Conservation (phyloP, 768 basidiomycete species). For the Lentinula boryana region DNA sequence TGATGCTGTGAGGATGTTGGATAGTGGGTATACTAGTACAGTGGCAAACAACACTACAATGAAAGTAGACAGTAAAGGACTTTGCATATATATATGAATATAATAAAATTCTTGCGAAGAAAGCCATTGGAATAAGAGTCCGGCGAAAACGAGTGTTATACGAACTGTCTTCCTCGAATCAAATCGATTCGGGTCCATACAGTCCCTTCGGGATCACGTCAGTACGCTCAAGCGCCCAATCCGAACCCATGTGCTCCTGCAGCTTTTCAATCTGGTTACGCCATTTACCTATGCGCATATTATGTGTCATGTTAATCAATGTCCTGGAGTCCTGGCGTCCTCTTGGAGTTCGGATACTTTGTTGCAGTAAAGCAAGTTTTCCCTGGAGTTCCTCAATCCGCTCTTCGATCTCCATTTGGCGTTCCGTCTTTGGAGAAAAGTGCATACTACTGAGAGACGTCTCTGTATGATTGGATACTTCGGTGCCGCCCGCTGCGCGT, state of each 20-base stretch:
- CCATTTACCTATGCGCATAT: slow-evolving; percentile 1
- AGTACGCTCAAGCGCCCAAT: slow-evolving; percentile 3
- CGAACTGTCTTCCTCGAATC: too few species aligned
- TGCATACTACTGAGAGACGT: slow-evolving; percentile 5
- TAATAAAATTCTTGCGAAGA: too few species aligned
- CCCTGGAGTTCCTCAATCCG: slow-evolving; percentile 1
- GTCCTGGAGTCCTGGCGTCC: neutral
- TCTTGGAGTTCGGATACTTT: neutral
- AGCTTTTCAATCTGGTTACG: slow-evolving; percentile 3
- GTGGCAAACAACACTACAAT: too few species aligned
- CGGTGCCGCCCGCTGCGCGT: neutral
- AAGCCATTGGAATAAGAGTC: too few species aligned
- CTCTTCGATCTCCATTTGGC: slow-evolving; percentile 7
- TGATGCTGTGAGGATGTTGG: too few species aligned
- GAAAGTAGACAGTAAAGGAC: too few species aligned
- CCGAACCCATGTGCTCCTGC: slow-evolving; percentile 3
- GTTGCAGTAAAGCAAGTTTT: slow-evolving; percentile 1
- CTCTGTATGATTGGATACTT: neutral
- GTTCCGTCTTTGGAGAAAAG: slow-evolving; percentile 6
- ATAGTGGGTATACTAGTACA: too few species aligned
- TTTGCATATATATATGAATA: too few species aligned
- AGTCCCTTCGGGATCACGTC: slow-evolving; percentile 1
- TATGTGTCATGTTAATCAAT: slow-evolving; percentile 5
- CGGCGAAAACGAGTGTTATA: too few species aligned
- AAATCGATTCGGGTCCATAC: too few species aligned